These are phyloP conservation scores for Phialophora chinensis DNA, from an alignment of 2,329 filamentous ascomycete genomes.

Conservation along the genomic window DNA sequence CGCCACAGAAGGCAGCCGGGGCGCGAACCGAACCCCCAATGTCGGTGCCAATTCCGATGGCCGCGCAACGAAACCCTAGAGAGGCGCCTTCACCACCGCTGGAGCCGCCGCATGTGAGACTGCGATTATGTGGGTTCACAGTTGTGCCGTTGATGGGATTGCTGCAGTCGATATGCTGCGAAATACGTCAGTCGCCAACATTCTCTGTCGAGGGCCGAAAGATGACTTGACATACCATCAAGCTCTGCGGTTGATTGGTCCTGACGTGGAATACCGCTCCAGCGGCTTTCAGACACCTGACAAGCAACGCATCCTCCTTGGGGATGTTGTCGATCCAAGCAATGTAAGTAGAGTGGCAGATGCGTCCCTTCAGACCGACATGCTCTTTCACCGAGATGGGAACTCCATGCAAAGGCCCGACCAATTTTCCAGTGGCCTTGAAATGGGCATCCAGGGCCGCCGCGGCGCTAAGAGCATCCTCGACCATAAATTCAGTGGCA, in stretches of 20 bases:
- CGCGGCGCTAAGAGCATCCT: conserved; percentile 45
- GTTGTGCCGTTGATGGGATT: conserved; percentile 52
- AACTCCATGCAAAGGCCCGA: conserved; percentile 43
- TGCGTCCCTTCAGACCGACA: conserved; percentile 39
- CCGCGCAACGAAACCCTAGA: conserved; percentile 58
- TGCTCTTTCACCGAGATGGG: conserved; percentile 44
- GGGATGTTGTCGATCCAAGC: conserved; percentile 42
- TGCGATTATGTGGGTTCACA: conserved; percentile 60
- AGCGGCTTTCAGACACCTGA: conserved; percentile 47
- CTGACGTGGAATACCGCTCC: conserved; percentile 55
- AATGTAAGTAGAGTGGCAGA: conserved; percentile 46
- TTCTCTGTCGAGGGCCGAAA: conserved; percentile 13
- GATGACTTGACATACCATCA: conserved; percentile 46
- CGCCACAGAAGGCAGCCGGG: conserved; percentile 44
- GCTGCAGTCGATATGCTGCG: conserved; percentile 44
- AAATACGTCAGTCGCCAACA: neutral
- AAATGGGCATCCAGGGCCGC: conserved; percentile 13
- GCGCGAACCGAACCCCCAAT: conserved; percentile 47
- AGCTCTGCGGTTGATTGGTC: conserved; percentile 61
- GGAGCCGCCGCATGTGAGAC: conserved; percentile 59
- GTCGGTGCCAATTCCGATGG: conserved; percentile 59
- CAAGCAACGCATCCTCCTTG: conserved; percentile 38
- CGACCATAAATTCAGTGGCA: conserved; percentile 47
- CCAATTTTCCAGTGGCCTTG: too few relatives aligned
- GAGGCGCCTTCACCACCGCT: conserved; percentile 65